phyloP scores from a whole-genome alignment of 495 filamentous ascomycete species.

The Talaromyces borbonicus region DNA sequence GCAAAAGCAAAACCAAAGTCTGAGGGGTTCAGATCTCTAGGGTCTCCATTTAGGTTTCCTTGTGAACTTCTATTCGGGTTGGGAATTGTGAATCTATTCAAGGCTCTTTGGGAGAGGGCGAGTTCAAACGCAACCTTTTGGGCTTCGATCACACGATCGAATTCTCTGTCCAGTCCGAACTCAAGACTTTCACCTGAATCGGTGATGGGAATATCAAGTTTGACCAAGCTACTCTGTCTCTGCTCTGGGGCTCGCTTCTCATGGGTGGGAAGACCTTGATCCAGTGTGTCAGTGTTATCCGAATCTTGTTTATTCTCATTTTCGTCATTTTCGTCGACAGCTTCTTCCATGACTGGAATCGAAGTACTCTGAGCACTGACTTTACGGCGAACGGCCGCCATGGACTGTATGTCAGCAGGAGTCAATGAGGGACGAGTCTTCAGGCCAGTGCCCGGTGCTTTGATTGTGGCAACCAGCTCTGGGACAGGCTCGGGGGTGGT shows the following conservation, averaged over 20 bases:
- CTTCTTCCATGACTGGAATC: conserved; percentile 39
- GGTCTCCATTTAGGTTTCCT: neutral
- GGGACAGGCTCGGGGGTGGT: conserved; percentile 51
- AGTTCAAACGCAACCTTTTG: conserved; percentile 82
- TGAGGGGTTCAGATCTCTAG: neutral
- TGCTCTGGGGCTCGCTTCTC: conserved; percentile 23
- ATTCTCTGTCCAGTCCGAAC: conserved; percentile 80
- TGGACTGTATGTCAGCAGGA: conserved; percentile 71
- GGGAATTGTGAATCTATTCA: conserved; percentile 8
- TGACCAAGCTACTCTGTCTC: conserved; percentile 43
- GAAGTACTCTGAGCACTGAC: conserved; percentile 66
- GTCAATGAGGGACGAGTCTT: conserved; percentile 86
- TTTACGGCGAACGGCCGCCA: conserved; percentile 79
- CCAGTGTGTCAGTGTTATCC: neutral
- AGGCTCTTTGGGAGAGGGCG: conserved; percentile 31
- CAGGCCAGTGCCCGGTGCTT: conserved; percentile 73
- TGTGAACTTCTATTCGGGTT: conserved; percentile 6
- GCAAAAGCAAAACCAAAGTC: conserved; percentile 4
- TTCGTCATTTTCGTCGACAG: conserved; percentile 22
- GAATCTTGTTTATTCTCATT: conserved; percentile 19
- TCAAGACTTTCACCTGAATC: conserved; percentile 48
- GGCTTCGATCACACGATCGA: conserved; percentile 88
- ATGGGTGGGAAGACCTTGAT: conserved; percentile 9
- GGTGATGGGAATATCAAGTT: conserved; percentile 59
- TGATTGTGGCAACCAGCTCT: conserved; percentile 82